Evolutionary conservation across 495 filamentous ascomycete species (phyloP).

Genomic region (Annulohypoxylon maeteangense): DNA sequence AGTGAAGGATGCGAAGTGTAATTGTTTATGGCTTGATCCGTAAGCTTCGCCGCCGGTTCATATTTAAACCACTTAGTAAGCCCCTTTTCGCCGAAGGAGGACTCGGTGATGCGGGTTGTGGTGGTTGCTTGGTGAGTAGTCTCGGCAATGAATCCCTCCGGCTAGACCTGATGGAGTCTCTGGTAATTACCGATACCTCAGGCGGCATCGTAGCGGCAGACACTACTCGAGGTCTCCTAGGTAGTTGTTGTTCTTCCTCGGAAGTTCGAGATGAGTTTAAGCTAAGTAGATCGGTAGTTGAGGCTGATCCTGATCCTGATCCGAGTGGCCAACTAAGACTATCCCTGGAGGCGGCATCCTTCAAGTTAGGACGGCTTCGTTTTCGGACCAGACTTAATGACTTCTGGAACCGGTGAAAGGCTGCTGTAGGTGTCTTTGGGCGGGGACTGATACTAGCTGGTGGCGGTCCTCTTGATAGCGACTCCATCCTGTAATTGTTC

Average conservation of each 20-base stretch:
- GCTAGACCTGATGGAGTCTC: constrained; percentile 50
- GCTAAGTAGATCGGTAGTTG: constrained; percentile 36
- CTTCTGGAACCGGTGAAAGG: constrained; percentile 57
- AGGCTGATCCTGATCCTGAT: constrained; percentile 19
- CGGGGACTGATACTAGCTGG: constrained; percentile 32
- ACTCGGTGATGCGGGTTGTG: constrained; percentile 44
- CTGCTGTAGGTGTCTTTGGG: constrained; percentile 52
- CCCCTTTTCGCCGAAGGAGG: constrained; percentile 48
- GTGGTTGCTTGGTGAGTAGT: constrained; percentile 34
- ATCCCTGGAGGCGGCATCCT: constrained; percentile 38
- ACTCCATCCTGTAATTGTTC: constrained; percentile 51
- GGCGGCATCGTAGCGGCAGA: constrained; percentile 39
- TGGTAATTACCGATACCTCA: constrained; percentile 53
- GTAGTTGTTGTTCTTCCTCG: constrained; percentile 19
- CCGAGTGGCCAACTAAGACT: constrained; percentile 22
- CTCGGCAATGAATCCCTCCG: constrained; percentile 51
- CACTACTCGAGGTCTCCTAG: constrained; percentile 24
- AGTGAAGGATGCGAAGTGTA: neutral
- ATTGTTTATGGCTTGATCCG: constrained; percentile 49
- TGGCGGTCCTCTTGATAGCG: constrained; percentile 20
- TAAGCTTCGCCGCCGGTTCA: constrained; percentile 49
- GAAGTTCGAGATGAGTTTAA: constrained; percentile 30
- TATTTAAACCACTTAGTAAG: constrained; percentile 54
- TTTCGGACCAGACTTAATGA: constrained; percentile 59
- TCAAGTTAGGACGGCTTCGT: constrained; percentile 57